Evolutionary conservation across 768 basidiomycete species (phyloP).

Genomic region (Rhodotorula sphaerocarpa): DNA sequence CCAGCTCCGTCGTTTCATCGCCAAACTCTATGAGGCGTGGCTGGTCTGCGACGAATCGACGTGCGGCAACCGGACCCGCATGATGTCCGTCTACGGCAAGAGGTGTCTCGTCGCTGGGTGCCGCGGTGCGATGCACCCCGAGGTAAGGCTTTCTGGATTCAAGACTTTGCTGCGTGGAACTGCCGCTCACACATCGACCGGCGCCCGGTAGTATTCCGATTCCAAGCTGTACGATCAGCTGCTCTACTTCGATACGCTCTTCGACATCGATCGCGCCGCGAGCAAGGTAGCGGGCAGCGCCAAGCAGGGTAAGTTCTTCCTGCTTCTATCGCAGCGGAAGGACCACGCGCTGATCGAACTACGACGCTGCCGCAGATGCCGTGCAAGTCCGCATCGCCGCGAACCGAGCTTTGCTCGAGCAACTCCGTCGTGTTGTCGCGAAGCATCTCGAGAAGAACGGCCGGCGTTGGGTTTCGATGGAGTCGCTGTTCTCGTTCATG

Average conservation of each 20-base stretch:
- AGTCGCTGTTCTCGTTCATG: conserved; percentile 62
- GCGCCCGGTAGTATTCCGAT: conserved; percentile 64
- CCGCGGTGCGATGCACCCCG: conserved; percentile 61
- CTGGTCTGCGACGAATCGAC: conserved; percentile 75
- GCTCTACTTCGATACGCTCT: conserved; percentile 68
- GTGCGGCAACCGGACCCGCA: conserved; percentile 75
- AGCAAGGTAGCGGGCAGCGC: conserved; percentile 34
- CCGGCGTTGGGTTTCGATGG: conserved; percentile 79
- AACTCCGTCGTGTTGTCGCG: conserved; percentile 56
- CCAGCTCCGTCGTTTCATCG: conserved; percentile 69
- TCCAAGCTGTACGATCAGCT: conserved; percentile 80
- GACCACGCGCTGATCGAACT: too few relatives aligned
- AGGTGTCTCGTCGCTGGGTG: conserved; percentile 67
- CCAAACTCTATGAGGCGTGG: conserved; percentile 81
- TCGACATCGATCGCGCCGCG: conserved; percentile 57
- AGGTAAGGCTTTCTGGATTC: conserved; percentile 53
- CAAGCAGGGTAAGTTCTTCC: conserved; percentile 19
- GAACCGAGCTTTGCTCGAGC: conserved; percentile 52
- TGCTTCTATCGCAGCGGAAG: too few relatives aligned
- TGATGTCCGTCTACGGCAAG: conserved; percentile 85
- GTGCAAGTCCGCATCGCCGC: conserved; percentile 50
- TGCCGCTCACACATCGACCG: not conserved
- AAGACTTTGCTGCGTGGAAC: not conserved
- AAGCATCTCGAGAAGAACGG: conserved; percentile 81
- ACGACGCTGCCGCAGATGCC: conserved; percentile 52